phyloP scores from a whole-genome alignment of 495 filamentous ascomycete genomes.

The Parathielavia hyrcaniae region DNA sequence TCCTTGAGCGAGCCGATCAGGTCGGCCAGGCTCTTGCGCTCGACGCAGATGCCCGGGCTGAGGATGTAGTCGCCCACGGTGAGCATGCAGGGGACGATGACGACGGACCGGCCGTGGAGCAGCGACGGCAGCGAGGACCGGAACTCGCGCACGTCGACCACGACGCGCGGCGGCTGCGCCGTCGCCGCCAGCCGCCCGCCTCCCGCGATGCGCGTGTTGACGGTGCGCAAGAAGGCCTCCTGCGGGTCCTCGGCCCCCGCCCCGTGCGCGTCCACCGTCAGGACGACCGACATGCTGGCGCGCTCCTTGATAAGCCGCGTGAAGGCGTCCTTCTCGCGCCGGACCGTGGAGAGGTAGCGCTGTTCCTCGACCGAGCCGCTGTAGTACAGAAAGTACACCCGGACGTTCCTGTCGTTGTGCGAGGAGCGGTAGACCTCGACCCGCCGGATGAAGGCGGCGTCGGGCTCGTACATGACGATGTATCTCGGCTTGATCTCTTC shows the following conservation, averaged over 20 bases:
- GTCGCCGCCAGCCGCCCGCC: constrained; percentile 85
- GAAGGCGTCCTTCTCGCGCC: constrained; percentile 92
- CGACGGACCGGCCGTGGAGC: constrained; percentile 76
- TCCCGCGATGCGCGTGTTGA: constrained; percentile 95
- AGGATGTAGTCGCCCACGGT: constrained; percentile 97
- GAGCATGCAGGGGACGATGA: constrained; percentile 86
- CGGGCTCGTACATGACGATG: constrained; percentile 98
- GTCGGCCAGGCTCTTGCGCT: constrained; percentile 89
- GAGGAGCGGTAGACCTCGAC: constrained; percentile 95
- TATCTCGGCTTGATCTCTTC: constrained; percentile 90
- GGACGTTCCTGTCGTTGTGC: constrained; percentile 78
- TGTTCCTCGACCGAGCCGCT: constrained; percentile 93
- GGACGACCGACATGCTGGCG: constrained; percentile 81
- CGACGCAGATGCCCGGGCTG: constrained; percentile 81
- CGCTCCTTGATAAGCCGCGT: constrained; percentile 90
- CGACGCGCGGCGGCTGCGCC: constrained; percentile 81
- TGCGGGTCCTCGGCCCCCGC: constrained; percentile 71
- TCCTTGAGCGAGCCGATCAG: constrained; percentile 86
- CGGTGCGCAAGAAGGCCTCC: constrained; percentile 86
- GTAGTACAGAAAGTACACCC: constrained; percentile 95
- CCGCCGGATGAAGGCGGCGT: constrained; percentile 87
- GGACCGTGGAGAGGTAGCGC: constrained; percentile 79
- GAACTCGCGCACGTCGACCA: constrained; percentile 95
- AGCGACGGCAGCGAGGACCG: constrained; percentile 87
- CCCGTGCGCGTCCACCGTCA: constrained; percentile 62